Percentiles rank a stretch among this genome's conserved stretches.
Conservation (phyloP, 75 land plant genomes). For the Chamaecyparis obtusa region DNA sequence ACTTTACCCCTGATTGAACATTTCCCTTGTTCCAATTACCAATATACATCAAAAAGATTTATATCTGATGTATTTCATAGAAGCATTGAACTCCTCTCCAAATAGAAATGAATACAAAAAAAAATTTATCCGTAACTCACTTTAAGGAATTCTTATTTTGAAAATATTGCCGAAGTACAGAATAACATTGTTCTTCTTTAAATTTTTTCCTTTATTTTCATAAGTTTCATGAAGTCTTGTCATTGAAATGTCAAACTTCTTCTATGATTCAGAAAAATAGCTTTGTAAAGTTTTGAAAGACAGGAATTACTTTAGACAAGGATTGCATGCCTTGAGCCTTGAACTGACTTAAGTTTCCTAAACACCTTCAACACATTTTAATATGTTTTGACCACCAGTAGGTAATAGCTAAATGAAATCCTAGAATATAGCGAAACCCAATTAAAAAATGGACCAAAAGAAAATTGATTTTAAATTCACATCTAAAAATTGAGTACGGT, state of each 20-base stretch:
- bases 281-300: not conserved
- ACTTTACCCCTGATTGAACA: not conserved
- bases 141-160: too few species aligned
- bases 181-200: not conserved
- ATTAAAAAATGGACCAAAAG: too few species aligned
- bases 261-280: not conserved
- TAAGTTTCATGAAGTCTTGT: not conserved
- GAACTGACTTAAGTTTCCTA: not conserved
- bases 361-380: not conserved
- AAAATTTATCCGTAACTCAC: too few species aligned
- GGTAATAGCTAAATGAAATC: not conserved
- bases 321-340: not conserved
- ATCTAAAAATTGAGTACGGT: too few species aligned
- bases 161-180: not conserved
- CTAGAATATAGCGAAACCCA: not conserved
- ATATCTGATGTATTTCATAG: not conserved
- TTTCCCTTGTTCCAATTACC: not conserved
- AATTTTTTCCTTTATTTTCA: not conserved
- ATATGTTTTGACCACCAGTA: not conserved
- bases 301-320: not conserved
- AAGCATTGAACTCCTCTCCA: not conserved
- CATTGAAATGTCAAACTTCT: not conserved
- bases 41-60: not conserved
- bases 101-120: too few species aligned
- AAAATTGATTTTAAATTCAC: too few species aligned